Evolutionary conservation across 2,329 filamentous ascomycete genomes (phyloP).

Genomic region (Tricladium varicosporioides): DNA sequence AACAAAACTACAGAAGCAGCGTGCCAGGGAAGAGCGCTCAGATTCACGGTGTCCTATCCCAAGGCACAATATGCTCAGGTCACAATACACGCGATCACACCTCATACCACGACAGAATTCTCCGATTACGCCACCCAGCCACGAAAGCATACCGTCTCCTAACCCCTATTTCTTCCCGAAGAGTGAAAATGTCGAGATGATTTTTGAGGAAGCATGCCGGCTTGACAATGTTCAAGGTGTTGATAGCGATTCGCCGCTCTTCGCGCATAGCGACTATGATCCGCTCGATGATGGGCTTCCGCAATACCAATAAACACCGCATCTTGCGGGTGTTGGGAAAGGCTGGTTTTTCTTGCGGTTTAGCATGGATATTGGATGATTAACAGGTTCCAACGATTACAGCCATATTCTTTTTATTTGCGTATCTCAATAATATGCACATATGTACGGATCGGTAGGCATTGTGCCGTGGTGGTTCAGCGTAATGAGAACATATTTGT

Average conservation of each 20-base stretch:
- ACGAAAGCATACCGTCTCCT: slow-evolving; percentile 7
- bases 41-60: slow-evolving; percentile 9
- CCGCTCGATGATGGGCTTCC: slow-evolving; percentile 17
- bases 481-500: background rate
- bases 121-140: slow-evolving; percentile 25
- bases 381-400: too few relatives aligned
- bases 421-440: too few relatives aligned
- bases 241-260: slow-evolving; percentile 27
- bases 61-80: slow-evolving; percentile 7
- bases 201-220: slow-evolving; percentile 24
- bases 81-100: background rate
- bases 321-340: background rate
- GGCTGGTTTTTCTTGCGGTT: background rate
- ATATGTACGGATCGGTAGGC: too few relatives aligned
- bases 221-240: slow-evolving; percentile 30
- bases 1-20: slow-evolving; percentile 22
- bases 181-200: slow-evolving; percentile 18
- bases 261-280: slow-evolving; percentile 20
- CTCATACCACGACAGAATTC: slow-evolving; percentile 16
- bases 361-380: slow-evolving; percentile 2
- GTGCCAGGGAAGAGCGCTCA: slow-evolving; percentile 12
- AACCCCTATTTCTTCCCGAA: slow-evolving; percentile 25
- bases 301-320: background rate
- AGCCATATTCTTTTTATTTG: too few relatives aligned
- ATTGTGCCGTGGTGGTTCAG: background rate